Percentiles rank a stretch among this genome's conserved stretches.
Conservation (phyloP, 495 filamentous ascomycete genomes). For the Lindgomyces ingoldianus region DNA sequence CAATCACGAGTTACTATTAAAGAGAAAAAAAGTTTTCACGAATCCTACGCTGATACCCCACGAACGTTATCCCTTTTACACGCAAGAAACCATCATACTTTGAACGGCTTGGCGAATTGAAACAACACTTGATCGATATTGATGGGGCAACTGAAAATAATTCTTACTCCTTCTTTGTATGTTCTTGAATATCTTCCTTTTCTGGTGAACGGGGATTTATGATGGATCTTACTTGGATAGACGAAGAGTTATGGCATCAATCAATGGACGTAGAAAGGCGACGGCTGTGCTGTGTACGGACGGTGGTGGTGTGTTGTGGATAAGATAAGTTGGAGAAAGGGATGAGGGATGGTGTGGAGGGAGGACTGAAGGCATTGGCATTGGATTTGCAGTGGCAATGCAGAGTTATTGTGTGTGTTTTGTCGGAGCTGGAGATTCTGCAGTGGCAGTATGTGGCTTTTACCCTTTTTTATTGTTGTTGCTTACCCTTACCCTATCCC, state of each 20-base stretch:
- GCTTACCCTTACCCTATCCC: not conserved
- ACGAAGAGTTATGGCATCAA: slow-evolving; percentile 9
- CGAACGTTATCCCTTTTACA: slow-evolving; percentile 38
- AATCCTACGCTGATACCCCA: slow-evolving; percentile 42
- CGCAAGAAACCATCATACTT: slow-evolving; percentile 33
- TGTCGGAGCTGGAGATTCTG: slow-evolving; percentile 6
- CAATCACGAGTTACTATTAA: slow-evolving; percentile 36
- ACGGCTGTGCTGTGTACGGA: slow-evolving; percentile 8
- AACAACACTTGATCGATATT: slow-evolving; percentile 1
- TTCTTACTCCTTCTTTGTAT: slow-evolving; percentile 5
- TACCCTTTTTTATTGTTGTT: not conserved
- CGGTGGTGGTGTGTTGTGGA: slow-evolving; percentile 7
- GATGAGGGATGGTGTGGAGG: not conserved
- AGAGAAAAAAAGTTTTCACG: slow-evolving; percentile 39
- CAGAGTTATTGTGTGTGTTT: slow-evolving; percentile 7
- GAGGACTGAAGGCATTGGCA: not conserved
- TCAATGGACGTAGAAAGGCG: slow-evolving; percentile 13
- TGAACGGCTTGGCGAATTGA: slow-evolving; percentile 32
- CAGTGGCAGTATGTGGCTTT: not conserved
- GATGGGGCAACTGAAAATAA: not conserved
- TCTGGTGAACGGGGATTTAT: not conserved
- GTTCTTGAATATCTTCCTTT: slow-evolving; percentile 6
- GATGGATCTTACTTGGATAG: slow-evolving; percentile 24
- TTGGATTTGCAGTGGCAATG: not conserved
- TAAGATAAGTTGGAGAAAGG: not conserved